Conservation (phyloP, 257 asterid genomes). For the Perilla frutescens region DNA sequence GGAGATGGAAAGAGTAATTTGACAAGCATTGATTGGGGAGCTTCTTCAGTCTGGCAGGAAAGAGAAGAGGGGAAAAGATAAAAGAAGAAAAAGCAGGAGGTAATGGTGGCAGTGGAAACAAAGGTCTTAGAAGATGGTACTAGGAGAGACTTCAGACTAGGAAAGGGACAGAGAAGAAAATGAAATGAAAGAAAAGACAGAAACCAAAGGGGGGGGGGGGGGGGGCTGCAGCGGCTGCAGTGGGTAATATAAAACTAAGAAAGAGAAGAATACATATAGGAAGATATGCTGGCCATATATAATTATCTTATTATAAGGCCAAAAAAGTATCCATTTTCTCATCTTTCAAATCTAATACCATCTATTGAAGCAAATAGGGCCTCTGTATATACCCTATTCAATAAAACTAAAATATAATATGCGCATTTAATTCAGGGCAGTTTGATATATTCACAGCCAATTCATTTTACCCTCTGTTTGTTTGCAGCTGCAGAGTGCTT, state of each 20-base stretch:
- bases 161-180: too few relatives aligned
- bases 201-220: neutral
- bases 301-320: neutral
- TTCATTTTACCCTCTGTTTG: slow-evolving; percentile 83
- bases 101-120: too few relatives aligned
- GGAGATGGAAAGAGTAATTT: too few relatives aligned
- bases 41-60: neutral
- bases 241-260: neutral
- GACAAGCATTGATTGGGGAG: too few relatives aligned
- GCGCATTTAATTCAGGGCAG: slow-evolving; percentile 1
- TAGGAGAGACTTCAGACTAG: too few relatives aligned
- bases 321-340: neutral
- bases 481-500: slow-evolving; percentile 96
- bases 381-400: neutral
- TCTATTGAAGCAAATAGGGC: neutral
- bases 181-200: neutral
- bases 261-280: neutral
- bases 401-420: neutral
- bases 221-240: too few relatives aligned
- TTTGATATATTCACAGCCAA: slow-evolving; percentile 31
- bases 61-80: neutral
- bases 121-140: too few relatives aligned
- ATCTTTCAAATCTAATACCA: neutral
- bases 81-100: neutral
- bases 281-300: too few relatives aligned